phyloP scores from a whole-genome alignment of 1,284 basidiomycete species.

The Moesziomyces sp. region DNA sequence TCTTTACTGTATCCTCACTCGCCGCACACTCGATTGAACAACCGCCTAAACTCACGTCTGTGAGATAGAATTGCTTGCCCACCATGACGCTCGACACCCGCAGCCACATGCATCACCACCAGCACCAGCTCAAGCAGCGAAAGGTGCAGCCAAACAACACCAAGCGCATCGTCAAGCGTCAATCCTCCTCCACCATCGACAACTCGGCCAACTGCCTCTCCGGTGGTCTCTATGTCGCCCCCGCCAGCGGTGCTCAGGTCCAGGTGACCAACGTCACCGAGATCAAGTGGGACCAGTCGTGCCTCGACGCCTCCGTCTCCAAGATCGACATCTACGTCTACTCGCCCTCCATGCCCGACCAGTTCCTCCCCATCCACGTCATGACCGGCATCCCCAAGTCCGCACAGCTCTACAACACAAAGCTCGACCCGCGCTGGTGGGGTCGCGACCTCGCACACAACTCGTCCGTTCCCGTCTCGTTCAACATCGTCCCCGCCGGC shows the following conservation, averaged over 20 bases:
- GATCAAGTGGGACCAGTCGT: conserved; percentile 55
- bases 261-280: conserved; percentile 49
- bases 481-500: conserved; percentile 65
- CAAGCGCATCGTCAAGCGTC: conserved; percentile 38
- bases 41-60: no score
- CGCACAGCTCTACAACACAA: conserved; percentile 43
- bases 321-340: conserved; percentile 66
- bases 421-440: conserved; percentile 63
- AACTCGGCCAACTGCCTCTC: conserved; percentile 50
- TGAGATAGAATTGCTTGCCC: conserved; percentile 4
- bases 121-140: conserved; percentile 42
- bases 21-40: background rate
- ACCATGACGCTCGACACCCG: conserved; percentile 45
- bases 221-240: conserved; percentile 56
- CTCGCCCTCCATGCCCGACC: conserved; percentile 46
- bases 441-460: conserved; percentile 46
- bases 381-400: conserved; percentile 53
- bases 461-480: conserved; percentile 49
- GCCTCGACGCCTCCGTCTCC: conserved; percentile 41
- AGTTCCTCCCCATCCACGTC: conserved; percentile 58
- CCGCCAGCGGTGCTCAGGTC: conserved; percentile 30
- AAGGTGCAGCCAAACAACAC: conserved; percentile 12
- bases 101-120: conserved; percentile 28
- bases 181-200: conserved; percentile 43
- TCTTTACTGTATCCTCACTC: conserved; percentile 5